These are phyloP conservation scores for Paramicrosporidium saccamoebae DNA, from an alignment of 371 early-diverging fungal genomes.

Conservation along the genomic window DNA sequence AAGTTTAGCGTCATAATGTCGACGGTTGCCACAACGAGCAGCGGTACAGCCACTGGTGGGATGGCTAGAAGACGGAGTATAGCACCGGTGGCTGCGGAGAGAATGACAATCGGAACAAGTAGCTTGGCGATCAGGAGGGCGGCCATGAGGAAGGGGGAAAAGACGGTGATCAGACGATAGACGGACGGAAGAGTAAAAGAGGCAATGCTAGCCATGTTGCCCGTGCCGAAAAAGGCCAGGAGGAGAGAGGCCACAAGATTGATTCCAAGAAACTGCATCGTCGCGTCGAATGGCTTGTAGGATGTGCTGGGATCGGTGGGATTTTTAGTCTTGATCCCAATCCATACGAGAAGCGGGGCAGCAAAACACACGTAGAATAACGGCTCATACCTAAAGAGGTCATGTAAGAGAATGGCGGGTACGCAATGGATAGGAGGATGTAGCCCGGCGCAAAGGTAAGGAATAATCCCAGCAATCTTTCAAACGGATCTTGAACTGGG, in stretches of 20 bases:
- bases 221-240: conserved; percentile 79
- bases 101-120: conserved; percentile 60
- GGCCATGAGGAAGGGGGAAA: conserved; percentile 66
- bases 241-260: too few relatives aligned
- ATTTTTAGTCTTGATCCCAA: conserved; percentile 27
- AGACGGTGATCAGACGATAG: conserved; percentile 55
- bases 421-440: conserved; percentile 45
- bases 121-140: conserved; percentile 48
- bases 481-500: conserved; percentile 27
- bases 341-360: conserved; percentile 31
- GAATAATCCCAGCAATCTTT: conserved; percentile 36
- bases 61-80: conserved; percentile 27
- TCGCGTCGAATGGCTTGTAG: neutral
- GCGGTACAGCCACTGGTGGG: conserved; percentile 42
- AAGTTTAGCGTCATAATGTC: conserved; percentile 83
- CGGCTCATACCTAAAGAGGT: conserved; percentile 20
- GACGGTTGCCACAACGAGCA: conserved; percentile 40
- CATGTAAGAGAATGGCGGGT: conserved; percentile 2
- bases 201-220: conserved; percentile 59
- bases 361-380: conserved; percentile 55
- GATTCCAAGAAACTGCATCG: too few relatives aligned
- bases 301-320: too few relatives aligned
- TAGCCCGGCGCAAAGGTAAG: conserved; percentile 60
- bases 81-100: conserved; percentile 38
- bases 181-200: conserved; percentile 64